Conservation (phyloP, 176 grass and related monocot genomes). For the Pontederia crassipes region DNA sequence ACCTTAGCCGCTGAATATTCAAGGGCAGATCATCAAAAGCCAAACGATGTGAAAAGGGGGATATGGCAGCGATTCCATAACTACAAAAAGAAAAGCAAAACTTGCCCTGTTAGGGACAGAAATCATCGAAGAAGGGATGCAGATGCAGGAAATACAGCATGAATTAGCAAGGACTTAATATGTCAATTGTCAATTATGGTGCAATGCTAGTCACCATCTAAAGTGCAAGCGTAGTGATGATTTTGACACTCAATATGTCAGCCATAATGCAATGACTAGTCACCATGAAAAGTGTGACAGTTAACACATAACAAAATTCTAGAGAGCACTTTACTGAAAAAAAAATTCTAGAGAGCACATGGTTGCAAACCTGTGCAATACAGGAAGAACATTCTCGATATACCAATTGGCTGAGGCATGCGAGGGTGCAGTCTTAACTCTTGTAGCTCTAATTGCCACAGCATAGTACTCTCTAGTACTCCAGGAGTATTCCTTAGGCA, state of each 20-base stretch:
- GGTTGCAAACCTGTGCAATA: conserved; percentile 66
- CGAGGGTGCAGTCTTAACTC: conserved; percentile 78
- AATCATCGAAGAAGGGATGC: background rate
- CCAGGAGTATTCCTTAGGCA: conserved; percentile 76
- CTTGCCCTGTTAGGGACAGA: background rate
- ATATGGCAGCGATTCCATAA: conserved; percentile 75
- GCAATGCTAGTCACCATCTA: no score
- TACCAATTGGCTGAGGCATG: conserved; percentile 90
- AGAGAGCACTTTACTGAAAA: background rate
- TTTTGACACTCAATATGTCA: no score
- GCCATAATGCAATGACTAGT: no score
- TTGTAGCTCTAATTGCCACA: conserved; percentile 60
- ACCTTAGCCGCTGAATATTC: conserved; percentile 62
- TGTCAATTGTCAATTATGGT: no score
- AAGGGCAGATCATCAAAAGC: conserved; percentile 71
- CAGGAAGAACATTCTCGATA: conserved; percentile 78
- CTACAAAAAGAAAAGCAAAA: conserved; percentile 33
- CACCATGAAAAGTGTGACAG: no score
- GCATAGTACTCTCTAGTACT: conserved; percentile 95
- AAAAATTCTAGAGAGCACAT: background rate
- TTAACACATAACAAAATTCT: background rate
- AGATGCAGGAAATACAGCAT: no score
- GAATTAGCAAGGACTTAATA: no score
- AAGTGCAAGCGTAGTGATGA: no score
- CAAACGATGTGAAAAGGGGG: conserved; percentile 85